Evolutionary conservation across 306 rosid genomes (phyloP).

Genomic region (Crataegus laevigata): DNA sequence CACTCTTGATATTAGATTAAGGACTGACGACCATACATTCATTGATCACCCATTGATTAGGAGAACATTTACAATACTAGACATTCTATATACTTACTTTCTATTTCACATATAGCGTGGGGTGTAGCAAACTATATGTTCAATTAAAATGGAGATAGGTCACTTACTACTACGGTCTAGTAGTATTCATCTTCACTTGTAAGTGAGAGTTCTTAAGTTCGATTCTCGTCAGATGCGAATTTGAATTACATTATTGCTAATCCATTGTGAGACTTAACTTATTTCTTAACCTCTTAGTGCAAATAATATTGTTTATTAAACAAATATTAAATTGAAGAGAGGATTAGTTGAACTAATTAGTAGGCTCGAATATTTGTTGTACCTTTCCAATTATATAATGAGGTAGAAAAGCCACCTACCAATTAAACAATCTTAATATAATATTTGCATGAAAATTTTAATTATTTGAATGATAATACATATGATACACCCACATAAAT

Average conservation of each 20-base stretch:
- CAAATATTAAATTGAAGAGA: not conserved
- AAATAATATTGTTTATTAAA: too few species aligned
- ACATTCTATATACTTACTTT: not conserved
- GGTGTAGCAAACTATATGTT: too few species aligned
- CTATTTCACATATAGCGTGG: too few species aligned
- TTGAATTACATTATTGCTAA: too few species aligned
- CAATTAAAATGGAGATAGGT: not conserved
- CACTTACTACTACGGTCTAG: too few species aligned
- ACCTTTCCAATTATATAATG: not conserved
- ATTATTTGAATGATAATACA: too few species aligned
- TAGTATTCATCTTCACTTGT: too few species aligned
- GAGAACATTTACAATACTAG: not conserved
- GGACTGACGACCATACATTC: not conserved
- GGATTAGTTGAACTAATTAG: not conserved
- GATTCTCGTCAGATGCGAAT: too few species aligned
- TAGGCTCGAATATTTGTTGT: not conserved
- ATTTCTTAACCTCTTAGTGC: too few species aligned
- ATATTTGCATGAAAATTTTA: not conserved
- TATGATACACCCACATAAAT: too few species aligned
- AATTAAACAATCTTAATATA: not conserved
- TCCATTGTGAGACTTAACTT: accelerated
- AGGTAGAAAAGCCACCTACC: not conserved
- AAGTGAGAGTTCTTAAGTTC: accelerated
- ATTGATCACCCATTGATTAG: too few species aligned
- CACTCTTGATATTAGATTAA: not conserved